A percentile compares a stretch with the other conserved stretches of the same genome.
These are phyloP conservation scores for Blastobotrys elegans DNA, from an alignment of 1,139 yeast genomes.

Conservation along the genomic window DNA sequence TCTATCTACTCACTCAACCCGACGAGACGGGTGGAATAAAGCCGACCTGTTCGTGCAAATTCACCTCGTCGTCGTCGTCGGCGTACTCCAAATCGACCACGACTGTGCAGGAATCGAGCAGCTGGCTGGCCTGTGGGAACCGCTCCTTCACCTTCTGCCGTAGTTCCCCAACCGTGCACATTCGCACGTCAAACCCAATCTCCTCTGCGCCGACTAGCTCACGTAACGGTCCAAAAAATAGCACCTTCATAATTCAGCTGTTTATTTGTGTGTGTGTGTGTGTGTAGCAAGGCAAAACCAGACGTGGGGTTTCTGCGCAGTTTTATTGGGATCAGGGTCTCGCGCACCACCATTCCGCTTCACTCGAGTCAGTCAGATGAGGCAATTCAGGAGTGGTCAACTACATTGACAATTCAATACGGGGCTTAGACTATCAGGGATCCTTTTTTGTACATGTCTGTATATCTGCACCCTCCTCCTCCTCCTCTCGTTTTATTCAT, in stretches of 20 bases:
- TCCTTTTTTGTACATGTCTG: too few species aligned
- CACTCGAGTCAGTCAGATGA: too few species aligned
- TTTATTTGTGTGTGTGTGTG: not conserved
- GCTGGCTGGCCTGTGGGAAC: slow-evolving; percentile 15
- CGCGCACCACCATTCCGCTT: too few species aligned
- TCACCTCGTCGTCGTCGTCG: slow-evolving; percentile 22
- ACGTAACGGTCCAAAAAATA: slow-evolving; percentile 23
- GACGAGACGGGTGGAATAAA: slow-evolving; percentile 40
- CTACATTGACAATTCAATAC: too few species aligned
- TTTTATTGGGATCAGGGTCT: too few species aligned
- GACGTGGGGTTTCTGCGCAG: too few species aligned
- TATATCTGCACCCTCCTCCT: too few species aligned
- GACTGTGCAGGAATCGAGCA: slow-evolving; percentile 32
- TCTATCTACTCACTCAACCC: too few species aligned
- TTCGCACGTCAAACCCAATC: not conserved
- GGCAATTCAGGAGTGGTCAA: too few species aligned
- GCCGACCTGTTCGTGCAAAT: slow-evolving; percentile 31
- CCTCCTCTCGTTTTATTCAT: too few species aligned
- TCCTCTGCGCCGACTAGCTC: slow-evolving; percentile 14
- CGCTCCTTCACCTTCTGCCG: not conserved
- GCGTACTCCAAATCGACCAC: slow-evolving; percentile 35
- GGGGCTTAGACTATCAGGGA: too few species aligned
- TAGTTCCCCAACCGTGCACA: slow-evolving; percentile 11
- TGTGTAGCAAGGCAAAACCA: not conserved
- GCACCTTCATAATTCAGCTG: slow-evolving; percentile 18